Percentiles rank a stretch among this genome's conserved stretches.
These are phyloP conservation scores for Globisporangium acanthophoron DNA, from an alignment of 352 stramenopile genomes.

Conservation along the genomic window DNA sequence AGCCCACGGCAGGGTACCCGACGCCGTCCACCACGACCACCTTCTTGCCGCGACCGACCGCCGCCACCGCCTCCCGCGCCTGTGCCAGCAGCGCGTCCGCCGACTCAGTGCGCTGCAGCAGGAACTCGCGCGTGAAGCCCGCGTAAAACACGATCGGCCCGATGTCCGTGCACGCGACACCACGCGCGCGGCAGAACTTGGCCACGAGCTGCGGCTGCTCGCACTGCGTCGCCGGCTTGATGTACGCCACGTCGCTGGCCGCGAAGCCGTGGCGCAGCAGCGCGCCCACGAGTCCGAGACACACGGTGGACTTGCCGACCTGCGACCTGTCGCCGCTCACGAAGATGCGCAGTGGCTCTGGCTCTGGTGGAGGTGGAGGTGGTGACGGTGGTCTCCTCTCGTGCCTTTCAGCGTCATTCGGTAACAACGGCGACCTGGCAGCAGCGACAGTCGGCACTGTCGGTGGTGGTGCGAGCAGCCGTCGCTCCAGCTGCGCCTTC, in stretches of 20 bases:
- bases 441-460: background rate
- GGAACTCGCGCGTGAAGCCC: slow-evolving; percentile 95
- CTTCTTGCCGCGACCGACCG: slow-evolving; percentile 83
- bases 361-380: background rate
- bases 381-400: too few species aligned
- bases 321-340: slow-evolving; percentile 80
- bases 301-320: slow-evolving; percentile 96
- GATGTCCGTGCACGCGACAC: slow-evolving; percentile 86
- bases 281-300: slow-evolving; percentile 90
- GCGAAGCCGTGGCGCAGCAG: slow-evolving; percentile 72
- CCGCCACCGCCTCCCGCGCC: slow-evolving; percentile 81
- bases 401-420: background rate
- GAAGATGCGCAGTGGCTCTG: slow-evolving; percentile 49
- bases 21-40: slow-evolving; percentile 96
- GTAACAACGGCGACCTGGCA: background rate
- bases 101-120: slow-evolving; percentile 88
- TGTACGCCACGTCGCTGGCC: slow-evolving; percentile 91
- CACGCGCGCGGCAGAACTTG: slow-evolving; percentile 88
- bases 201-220: slow-evolving; percentile 93
- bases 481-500: slow-evolving; percentile 25
- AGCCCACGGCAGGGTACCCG: slow-evolving; percentile 91
- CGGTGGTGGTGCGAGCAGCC: slow-evolving; percentile 7
- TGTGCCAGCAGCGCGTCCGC: slow-evolving; percentile 81
- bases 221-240: slow-evolving; percentile 98
- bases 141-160: slow-evolving; percentile 96